Evolutionary conservation across 192 early-diverging fungal genomes (phyloP), one percentile per base, ranked within the genome.

Genomic region (Coemansia sp.): DNA sequence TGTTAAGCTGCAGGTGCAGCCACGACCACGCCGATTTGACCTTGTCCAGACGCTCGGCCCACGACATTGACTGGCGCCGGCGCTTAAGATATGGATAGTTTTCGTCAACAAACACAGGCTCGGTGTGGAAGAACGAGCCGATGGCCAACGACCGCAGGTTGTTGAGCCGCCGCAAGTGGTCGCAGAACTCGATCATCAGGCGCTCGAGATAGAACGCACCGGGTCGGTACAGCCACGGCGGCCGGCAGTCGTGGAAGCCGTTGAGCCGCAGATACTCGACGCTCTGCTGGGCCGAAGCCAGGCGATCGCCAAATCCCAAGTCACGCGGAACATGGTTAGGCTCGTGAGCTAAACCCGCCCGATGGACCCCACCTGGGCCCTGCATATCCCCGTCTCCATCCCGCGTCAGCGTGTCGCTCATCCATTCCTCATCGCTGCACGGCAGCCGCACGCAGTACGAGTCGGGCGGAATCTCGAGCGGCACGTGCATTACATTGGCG

Each of bases 401-500:
- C 26, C 42, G 56, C 28, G 31, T 50, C 50, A 80, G 66, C 54
- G 68, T 68, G 17, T 58, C 47, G 52, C 71, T 71, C 50, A 26
- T 26, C 77, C 77, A 80, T 52, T 80, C 77, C 37, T 68, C 71
- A 56, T 80, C 77, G 46, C 77, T 80, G 66, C 77, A 80, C 50
- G 77, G 77, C 54, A 80, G 60, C 3, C 77, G 71, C 65, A 80
- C 77, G 62, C 77, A 80, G 51, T 74, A 80, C 14, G 77, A 80
- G 44, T 80, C 77, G 5, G 72, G 68, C 62, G 77, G 67, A 20
- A 80, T 74, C 64, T 80, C 77, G 38, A 80, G 49, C 18, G 77
- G 77, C 58, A 80, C 72, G 24, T 80, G 70, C 77, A 80, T 80
- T n/a, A 80, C 77, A 40, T 74, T 80, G 44, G 77, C 77, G 2